phyloP scores from a whole-genome alignment of 805 yeast species.

The Starmerella apicola region DNA sequence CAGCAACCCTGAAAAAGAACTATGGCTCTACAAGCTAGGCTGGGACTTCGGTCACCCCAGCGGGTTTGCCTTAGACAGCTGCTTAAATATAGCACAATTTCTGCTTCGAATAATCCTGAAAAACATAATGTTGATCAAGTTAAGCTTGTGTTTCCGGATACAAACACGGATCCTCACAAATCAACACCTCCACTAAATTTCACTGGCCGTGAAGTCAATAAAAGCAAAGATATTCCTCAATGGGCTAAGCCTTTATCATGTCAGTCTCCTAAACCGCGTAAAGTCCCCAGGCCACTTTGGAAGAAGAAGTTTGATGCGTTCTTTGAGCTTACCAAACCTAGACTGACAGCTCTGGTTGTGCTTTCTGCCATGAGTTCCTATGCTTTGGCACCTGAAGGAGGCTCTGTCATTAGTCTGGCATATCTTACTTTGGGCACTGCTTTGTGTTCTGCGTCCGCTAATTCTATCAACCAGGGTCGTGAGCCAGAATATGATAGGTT shows the following conservation, averaged over 20 bases:
- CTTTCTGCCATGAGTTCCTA: constrained; percentile 87
- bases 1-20: too few species aligned
- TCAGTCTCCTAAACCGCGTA: constrained; percentile 4
- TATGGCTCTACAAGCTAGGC: too few species aligned
- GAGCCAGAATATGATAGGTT: constrained; percentile 79
- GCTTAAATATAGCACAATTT: too few species aligned
- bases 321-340: constrained; percentile 77
- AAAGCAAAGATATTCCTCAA: too few species aligned
- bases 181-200: too few species aligned
- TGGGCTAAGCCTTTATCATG: constrained; percentile 20
- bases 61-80: too few species aligned
- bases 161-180: too few species aligned
- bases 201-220: too few species aligned
- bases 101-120: too few species aligned
- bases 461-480: constrained; percentile 93
- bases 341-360: constrained; percentile 75
- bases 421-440: constrained; percentile 76
- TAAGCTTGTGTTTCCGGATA: too few species aligned
- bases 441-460: constrained; percentile 83
- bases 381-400: constrained; percentile 77
- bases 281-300: constrained; percentile 2
- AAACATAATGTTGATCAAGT: too few species aligned
- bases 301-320: constrained; percentile 29
- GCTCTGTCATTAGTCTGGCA: constrained; percentile 55
- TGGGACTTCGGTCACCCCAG: too few species aligned